Base-by-base conservation (phyloP, 139 green algal species). In the Chlorokybus atmophyticus region DNA sequence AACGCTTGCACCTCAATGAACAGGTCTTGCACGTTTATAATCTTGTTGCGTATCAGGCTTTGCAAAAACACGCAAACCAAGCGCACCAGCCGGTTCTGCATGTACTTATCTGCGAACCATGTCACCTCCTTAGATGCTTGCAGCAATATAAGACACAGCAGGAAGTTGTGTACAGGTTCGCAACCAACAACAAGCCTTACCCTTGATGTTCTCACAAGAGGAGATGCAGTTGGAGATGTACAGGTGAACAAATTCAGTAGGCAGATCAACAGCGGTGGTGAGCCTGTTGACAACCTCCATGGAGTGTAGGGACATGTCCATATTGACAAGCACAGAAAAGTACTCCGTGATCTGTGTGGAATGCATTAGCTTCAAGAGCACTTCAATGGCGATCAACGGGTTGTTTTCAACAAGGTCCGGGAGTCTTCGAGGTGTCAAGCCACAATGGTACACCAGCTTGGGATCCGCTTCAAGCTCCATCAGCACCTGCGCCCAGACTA, bases 211-310 rank as follows among this genome's bases (percentile, higher is more conserved):
- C 28, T 85, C 76, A 32, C 85, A 93, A 21, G 63, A 82, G 27
- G 40, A 41, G 55, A 93, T 90, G 75, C 84, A 93, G 70, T 86
- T 82, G 48, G 74, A 75, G 64, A 93, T 87, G 76, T 91, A 93
- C n/a, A 76, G 64, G 59, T 90, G 79, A 27, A 93, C 67, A 48
- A 91, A 89, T 17, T 87, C 80, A 27, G 71, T 55, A 1, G 84
- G 83, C 42, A 93, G 59, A 21, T 78, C 62, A n/a, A 76, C 68
- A 1, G 49, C 59, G 17, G 68, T 68, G 8, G 82, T 85, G 28
- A 93, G 68, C 10, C 81, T 67, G 70, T 88, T 91, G 8, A 93
- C 83, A n/a, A 93, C 84, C 69, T 93, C 85, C 78, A 93, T 84
- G 41, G 56, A 75, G 71, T 93, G 85, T 39, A 93, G 63, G 47